Conservation (phyloP, 805 yeast species). For the Tetrapisispora taiwanensis region DNA sequence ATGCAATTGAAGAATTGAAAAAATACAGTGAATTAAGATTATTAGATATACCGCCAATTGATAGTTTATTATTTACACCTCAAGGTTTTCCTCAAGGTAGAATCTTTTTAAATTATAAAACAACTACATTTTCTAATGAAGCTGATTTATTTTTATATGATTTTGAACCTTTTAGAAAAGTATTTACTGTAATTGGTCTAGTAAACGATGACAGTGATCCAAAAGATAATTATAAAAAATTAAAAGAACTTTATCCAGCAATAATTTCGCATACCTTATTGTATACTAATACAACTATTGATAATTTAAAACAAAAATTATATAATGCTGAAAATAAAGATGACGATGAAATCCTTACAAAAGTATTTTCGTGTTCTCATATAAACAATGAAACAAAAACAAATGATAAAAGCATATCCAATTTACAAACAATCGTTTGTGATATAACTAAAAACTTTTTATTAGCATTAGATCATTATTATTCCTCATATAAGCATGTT, state of each 20-base stretch:
- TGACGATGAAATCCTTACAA: background rate
- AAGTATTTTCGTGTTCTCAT: background rate
- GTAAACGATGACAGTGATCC: constrained; percentile 21
- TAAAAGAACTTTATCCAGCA: constrained; percentile 29
- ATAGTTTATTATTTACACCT: constrained; percentile 59
- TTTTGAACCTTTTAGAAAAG: constrained; percentile 80
- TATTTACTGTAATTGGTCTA: constrained; percentile 51
- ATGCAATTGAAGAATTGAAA: constrained; percentile 36
- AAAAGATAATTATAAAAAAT: constrained; percentile 25
- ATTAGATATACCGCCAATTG: constrained; percentile 63
- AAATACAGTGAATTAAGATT: constrained; percentile 54
- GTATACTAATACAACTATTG: constrained; percentile 9
- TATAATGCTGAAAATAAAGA: background rate
- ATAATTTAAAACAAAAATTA: background rate
- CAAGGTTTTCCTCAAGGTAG: constrained; percentile 76
- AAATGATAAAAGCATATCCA: constrained; percentile 9
- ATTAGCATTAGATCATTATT: constrained; percentile 52
- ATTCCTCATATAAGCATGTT: constrained; percentile 65
- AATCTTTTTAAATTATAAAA: constrained; percentile 46
- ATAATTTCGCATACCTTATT: constrained; percentile 25
- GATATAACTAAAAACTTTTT: constrained; percentile 61
- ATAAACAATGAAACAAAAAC: constrained; percentile 2
- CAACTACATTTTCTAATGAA: constrained; percentile 35
- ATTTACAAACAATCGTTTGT: constrained; percentile 57
- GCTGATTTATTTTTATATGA: constrained; percentile 66